Evolutionary conservation across 306 rosid genomes (phyloP), one percentile per base, ranked within the genome.

Genomic region (Echinosophora koreensis): DNA sequence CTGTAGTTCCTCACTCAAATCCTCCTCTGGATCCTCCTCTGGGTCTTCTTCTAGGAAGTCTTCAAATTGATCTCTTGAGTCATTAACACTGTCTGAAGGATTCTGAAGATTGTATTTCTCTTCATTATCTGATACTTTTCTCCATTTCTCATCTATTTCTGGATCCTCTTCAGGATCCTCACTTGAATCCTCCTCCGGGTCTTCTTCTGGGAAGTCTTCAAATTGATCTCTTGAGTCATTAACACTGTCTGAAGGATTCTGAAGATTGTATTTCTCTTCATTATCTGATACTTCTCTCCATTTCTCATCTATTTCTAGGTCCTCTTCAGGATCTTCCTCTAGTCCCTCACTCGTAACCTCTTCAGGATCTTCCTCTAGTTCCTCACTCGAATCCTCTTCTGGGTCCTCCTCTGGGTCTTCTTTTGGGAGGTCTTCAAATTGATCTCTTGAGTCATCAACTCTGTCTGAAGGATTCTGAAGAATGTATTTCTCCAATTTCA

Each of bases 361-460:
- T 34, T 77, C 74, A 7, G 46, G 42, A 7, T 47, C 81, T 66
- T 67, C 75, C 35, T 77, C 61, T 3, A 44, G 61, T 15, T 67
- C 69, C 66, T 56, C 81, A 68, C 59, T 5, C 46, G 58, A 67
- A 56, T 47, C 81, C 74, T 67, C 75, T 34, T 77, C 74, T 12
- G 46, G 42, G 12, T 47, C 81, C 74, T 67, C 75, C 35, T 77
- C 74, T 12, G 35, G 42, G 12, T 77, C 69, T 30, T 55, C 50
- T 57, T 46, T 38, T 1, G 22, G 28, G 30, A 57, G 15, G 60
- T 68, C 68, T 47, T 46, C 54, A 46, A 47, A 46, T 59, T 47
- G 63, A 69, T 59, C 61, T 13, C 39, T 46, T 32, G 61, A 74
- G 38, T 58, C 61, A n/a, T 39, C 51, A 69, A 47, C 5, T 61